These are phyloP conservation scores for Hypoxylon sp. DNA, from an alignment of 2,329 filamentous ascomycete species.

Conservation along the genomic window DNA sequence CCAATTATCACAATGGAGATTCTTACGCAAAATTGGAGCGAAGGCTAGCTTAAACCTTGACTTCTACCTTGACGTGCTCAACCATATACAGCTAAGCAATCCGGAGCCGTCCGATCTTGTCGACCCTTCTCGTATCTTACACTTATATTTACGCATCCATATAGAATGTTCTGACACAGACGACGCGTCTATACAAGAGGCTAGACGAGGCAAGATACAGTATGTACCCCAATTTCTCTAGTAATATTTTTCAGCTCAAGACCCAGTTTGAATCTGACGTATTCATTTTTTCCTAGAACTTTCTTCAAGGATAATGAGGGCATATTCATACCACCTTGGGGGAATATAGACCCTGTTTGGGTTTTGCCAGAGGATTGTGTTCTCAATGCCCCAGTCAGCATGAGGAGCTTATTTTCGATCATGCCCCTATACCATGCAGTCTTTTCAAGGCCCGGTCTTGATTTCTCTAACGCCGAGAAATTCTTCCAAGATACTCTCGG, in stretches of 20 bases:
- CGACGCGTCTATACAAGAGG: background rate
- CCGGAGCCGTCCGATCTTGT: background rate
- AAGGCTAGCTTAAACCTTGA: background rate
- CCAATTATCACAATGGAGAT: constrained; percentile 15
- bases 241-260: background rate
- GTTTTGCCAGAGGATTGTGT: background rate
- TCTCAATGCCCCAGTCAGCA: constrained; percentile 14
- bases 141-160: constrained; percentile 21
- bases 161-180: background rate
- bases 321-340: constrained; percentile 7
- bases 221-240: constrained; percentile 8
- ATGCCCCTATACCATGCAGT: constrained; percentile 9
- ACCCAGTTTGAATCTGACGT: background rate
- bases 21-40: constrained; percentile 16
- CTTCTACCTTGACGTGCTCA: constrained; percentile 29
- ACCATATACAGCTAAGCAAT: background rate
- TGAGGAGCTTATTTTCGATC: constrained; percentile 5
- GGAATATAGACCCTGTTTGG: background rate
- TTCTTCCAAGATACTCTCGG: constrained; percentile 15
- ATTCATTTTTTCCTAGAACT: background rate
- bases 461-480: constrained; percentile 1
- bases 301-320: background rate
- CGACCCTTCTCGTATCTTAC: constrained; percentile 16
- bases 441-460: background rate
- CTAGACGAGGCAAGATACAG: constrained; percentile 1